Evolutionary conservation across 2,329 filamentous ascomycete species (phyloP).

Genomic region (Aspergillus sclerotialis): DNA sequence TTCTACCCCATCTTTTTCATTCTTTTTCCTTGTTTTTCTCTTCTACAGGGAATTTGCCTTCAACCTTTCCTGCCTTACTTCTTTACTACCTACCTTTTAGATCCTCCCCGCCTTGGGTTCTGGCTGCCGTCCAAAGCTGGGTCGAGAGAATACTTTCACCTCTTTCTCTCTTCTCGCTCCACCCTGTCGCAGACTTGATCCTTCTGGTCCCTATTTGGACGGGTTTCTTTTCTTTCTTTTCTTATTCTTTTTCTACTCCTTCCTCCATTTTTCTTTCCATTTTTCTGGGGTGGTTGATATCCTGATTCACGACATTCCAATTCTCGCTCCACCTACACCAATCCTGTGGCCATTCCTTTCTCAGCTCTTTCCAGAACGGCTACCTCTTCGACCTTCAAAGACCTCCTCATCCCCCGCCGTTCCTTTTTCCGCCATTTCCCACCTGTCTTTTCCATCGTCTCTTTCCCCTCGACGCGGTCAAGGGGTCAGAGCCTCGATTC

Average conservation of each 20-base stretch:
- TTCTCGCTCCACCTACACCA: constrained; percentile 8
- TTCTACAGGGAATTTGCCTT: no score
- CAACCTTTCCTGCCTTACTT: no score
- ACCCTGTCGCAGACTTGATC: no score
- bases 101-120: neutral
- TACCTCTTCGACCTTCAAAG: constrained; percentile 8
- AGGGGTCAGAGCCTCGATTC: constrained; percentile 28
- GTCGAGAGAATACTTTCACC: neutral
- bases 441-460: constrained; percentile 17
- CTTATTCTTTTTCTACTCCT: constrained; percentile 14
- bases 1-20: constrained; percentile 15
- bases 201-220: no score
- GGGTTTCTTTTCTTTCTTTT: constrained; percentile 13
- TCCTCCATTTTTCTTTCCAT: constrained; percentile 4
- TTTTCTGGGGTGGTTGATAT: constrained; percentile 6
- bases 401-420: constrained; percentile 5
- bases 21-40: constrained; percentile 19
- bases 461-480: constrained; percentile 26
- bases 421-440: constrained; percentile 9
- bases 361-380: constrained; percentile 22
- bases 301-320: constrained; percentile 1
- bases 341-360: constrained; percentile 18
- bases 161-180: neutral
- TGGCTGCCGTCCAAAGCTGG: neutral
- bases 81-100: no score